A percentile compares a stretch with the other conserved stretches of the same genome.
Evolutionary conservation across 257 asterid species (phyloP).

Genomic region (Prunella vulgaris): DNA sequence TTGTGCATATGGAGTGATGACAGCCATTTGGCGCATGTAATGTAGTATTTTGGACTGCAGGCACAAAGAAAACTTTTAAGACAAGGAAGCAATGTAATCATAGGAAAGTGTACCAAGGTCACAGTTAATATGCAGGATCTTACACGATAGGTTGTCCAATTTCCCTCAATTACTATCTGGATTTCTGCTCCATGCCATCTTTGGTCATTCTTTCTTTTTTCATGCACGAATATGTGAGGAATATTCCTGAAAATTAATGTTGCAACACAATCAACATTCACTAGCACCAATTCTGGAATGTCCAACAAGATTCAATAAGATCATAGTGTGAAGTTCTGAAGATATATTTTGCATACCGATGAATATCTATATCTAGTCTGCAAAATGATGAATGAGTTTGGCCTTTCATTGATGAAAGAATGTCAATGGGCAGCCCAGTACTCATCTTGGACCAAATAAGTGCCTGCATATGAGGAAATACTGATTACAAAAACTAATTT

Average conservation of each 20-base stretch:
- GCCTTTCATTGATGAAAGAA: conserved; percentile 74
- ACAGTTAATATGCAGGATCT: conserved; percentile 20
- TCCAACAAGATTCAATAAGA: background rate
- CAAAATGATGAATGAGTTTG: conserved; percentile 70
- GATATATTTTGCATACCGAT: conserved; percentile 37
- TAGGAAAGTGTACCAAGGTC: conserved; percentile 5
- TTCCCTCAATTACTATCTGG: conserved; percentile 89
- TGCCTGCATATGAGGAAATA: conserved; percentile 52
- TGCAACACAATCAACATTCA: conserved; percentile 13
- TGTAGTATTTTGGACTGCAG: conserved; percentile 87
- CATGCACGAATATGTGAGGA: conserved; percentile 87
- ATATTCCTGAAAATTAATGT: conserved; percentile 49
- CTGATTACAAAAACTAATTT: background rate
- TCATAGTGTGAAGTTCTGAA: conserved; percentile 13
- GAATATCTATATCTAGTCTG: conserved; percentile 86
- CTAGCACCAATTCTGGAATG: background rate
- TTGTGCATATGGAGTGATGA: conserved; percentile 89
- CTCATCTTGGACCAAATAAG: conserved; percentile 98
- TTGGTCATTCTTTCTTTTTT: conserved; percentile 54
- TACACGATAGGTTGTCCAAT: conserved; percentile 94
- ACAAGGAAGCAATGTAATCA: background rate
- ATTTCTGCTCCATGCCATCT: conserved; percentile 93
- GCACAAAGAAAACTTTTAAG: conserved; percentile 16
- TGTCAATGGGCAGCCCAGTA: conserved; percentile 91
- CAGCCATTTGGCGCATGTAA: conserved; percentile 97